These are phyloP conservation scores for Paraphysoderma sedebokerense DNA, from an alignment of 371 early-diverging fungal genomes.

Conservation along the genomic window DNA sequence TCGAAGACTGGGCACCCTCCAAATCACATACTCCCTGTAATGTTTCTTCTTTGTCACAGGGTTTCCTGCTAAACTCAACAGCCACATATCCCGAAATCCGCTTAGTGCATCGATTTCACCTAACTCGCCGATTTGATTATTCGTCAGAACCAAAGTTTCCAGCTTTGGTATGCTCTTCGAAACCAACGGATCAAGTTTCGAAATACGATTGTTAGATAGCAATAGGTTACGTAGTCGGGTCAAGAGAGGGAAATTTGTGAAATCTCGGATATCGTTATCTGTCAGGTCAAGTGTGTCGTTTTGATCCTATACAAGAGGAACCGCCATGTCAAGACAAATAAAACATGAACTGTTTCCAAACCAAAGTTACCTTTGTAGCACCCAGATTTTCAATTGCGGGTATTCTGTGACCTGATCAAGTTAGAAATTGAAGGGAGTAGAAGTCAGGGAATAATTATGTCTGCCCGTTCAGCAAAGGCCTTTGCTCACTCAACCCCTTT, in stretches of 20 bases:
- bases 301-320: slow-evolving; percentile 43
- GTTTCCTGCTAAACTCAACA: slow-evolving; percentile 62
- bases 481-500: too few species aligned
- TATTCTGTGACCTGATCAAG: slow-evolving; percentile 53
- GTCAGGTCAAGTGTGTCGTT: slow-evolving; percentile 86
- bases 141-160: slow-evolving; percentile 58
- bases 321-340: too few species aligned
- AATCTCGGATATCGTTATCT: slow-evolving; percentile 66
- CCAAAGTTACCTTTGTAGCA: slow-evolving; percentile 51
- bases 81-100: slow-evolving; percentile 29
- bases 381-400: slow-evolving; percentile 85
- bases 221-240: slow-evolving; percentile 56
- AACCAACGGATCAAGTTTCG: slow-evolving; percentile 45
- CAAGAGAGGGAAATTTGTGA: slow-evolving; percentile 80
- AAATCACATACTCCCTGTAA: slow-evolving; percentile 67
- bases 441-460: too few species aligned
- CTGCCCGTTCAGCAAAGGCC: too few species aligned
- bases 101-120: slow-evolving; percentile 62
- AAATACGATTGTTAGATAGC: slow-evolving; percentile 71
- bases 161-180: slow-evolving; percentile 52
- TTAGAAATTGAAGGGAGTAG: neutral
- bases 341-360: neutral
- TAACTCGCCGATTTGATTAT: slow-evolving; percentile 64
- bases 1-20: slow-evolving; percentile 53
- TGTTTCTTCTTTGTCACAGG: slow-evolving; percentile 62